Base-by-base conservation (phyloP, 2,329 filamentous ascomycete genomes). In the Alternaria angustiovoidea region DNA sequence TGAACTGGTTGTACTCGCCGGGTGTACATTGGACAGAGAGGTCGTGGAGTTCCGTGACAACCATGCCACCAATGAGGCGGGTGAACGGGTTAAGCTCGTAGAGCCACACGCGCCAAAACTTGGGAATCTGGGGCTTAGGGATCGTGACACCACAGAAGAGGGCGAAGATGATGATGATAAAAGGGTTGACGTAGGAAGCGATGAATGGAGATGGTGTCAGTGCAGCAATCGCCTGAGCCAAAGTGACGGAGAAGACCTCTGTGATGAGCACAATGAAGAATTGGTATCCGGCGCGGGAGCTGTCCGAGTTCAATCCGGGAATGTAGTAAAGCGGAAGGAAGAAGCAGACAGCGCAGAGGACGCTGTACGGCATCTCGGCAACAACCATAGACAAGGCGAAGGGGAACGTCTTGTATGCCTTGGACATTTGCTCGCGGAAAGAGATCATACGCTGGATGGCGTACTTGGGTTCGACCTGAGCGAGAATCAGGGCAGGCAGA, bases 141-240 rank as follows among this genome's bases (percentile, higher is more conserved):
- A 96, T 91, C 0, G 91, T 91, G 62, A 96, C 93, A 78, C 93
- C 93, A 72, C 92, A 96, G 87, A 96, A 96, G 24, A 96, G 85
- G 1, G 90, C 86, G 73, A 96, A 94, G 59, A 90, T 88, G 78
- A 93, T 89, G 36, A 68, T 64, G 46, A 67, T 53, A 59, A 72
- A 72, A 0, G 93, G 93, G 69, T 96, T 93, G 66, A 92, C 85
- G 67, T 94, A 88, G 14, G 90, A 88, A 0, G 91, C 89, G 69
- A 96, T 91, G 79, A 93, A 93, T 2, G 91, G 88, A 24, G 87
- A 89, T 0, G 93, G 92, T 0, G 92, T 95, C 57, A 94, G 80
- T 0, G 93, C 89, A 0, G 91, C 89, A 5, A 96, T 84, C 57
- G 87, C 87, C 74, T 80, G 93, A 3, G 86, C 93, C 2, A 96